Percentiles rank a stretch among this genome's conserved stretches.
Conservation (phyloP, 2,329 filamentous ascomycete species). For the Calonectria fujianensis region DNA sequence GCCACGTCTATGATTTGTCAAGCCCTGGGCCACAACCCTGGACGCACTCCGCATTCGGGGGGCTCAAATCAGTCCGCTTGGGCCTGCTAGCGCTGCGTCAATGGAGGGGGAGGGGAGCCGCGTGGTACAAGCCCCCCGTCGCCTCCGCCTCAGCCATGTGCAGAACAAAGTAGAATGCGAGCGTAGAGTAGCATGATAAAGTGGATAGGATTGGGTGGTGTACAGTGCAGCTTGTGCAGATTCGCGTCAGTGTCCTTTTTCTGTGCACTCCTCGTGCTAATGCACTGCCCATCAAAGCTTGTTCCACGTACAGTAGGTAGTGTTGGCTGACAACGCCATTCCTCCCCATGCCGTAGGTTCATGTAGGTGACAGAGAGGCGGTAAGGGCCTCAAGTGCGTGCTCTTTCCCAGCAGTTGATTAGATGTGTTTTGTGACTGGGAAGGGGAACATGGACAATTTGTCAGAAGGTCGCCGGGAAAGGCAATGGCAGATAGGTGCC, state of each 20-base stretch:
- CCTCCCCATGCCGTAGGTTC: background rate
- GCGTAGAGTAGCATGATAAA: background rate
- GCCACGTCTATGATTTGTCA: constrained; percentile 32
- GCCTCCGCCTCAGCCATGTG: constrained; percentile 25
- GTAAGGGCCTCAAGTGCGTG: background rate
- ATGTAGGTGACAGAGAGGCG: constrained; percentile 14
- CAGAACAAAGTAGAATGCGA: constrained; percentile 9
- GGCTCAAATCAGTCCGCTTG: constrained; percentile 1
- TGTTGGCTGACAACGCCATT: constrained; percentile 16
- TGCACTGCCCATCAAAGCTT: constrained; percentile 4
- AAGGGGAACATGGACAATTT: background rate
- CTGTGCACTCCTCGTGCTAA: background rate
- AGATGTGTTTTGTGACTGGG: background rate
- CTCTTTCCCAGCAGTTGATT: background rate
- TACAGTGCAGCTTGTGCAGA: background rate
- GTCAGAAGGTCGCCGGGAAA: background rate
- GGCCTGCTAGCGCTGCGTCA: constrained; percentile 22
- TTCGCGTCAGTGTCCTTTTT: background rate
- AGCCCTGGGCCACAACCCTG: constrained; percentile 7
- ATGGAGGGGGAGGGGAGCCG: constrained; percentile 21
- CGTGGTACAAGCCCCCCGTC: constrained; percentile 27
- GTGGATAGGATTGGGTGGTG: background rate
- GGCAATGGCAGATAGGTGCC: background rate
- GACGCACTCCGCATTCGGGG: constrained; percentile 35
- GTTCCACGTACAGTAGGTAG: constrained; percentile 19